Percentiles rank a stretch among this genome's conserved stretches.
phyloP scores from a whole-genome alignment of 2,329 filamentous ascomycete genomes.

The Fusarium mangiferae region DNA sequence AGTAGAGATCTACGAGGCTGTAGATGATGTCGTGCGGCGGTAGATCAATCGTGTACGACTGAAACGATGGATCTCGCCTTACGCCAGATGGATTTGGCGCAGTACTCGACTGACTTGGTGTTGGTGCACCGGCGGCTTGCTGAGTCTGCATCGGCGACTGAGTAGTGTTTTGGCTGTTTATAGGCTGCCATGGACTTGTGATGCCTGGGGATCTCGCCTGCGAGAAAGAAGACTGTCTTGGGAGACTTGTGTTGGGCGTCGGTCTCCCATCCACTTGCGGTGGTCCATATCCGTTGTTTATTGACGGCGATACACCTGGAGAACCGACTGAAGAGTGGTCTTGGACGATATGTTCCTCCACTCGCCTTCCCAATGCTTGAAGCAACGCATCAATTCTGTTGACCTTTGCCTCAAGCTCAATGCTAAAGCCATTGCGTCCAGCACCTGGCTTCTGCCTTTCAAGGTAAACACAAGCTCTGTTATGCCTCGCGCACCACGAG shows the following conservation, averaged over 20 bases:
- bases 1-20: conserved; percentile 69
- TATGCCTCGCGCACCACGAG: conserved; percentile 76
- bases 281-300: conserved; percentile 48
- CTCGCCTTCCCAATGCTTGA: conserved; percentile 54
- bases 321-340: conserved; percentile 41
- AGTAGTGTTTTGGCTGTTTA: conserved; percentile 43
- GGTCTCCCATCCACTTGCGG: conserved; percentile 45
- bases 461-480: conserved; percentile 73
- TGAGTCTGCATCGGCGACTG: conserved; percentile 5
- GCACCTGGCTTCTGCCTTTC: conserved; percentile 77
- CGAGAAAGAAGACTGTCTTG: conserved; percentile 31
- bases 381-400: conserved; percentile 62
- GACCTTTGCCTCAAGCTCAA: conserved; percentile 67
- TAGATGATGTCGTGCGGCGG: conserved; percentile 70
- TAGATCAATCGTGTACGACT: conserved; percentile 59
- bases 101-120: not conserved
- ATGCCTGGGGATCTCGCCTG: conserved; percentile 54
- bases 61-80: conserved; percentile 43
- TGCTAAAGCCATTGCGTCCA: conserved; percentile 68
- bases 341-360: conserved; percentile 55
- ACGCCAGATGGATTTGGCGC: not conserved
- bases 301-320: conserved; percentile 45
- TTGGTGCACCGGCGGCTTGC: not conserved
- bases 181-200: conserved; percentile 48
- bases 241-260: conserved; percentile 35